Base-by-base conservation (phyloP, 169 alveolate species). In the Plasmodium knowlesi region DNA sequence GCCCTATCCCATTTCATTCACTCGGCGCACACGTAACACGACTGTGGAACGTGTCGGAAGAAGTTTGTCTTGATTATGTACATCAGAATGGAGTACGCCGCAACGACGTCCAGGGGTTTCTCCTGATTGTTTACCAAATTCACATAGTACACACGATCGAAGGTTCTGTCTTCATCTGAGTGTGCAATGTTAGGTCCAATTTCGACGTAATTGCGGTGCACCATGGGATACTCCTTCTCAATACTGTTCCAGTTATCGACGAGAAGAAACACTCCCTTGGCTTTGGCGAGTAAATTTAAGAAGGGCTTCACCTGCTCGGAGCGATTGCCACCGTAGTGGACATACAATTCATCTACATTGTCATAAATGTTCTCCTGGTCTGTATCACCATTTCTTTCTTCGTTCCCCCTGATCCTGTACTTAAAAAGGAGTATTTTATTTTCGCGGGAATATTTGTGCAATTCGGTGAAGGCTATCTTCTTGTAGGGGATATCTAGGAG, bases 261-360 rank as follows among this genome's bases (percentile, higher is more conserved):
- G 80, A 89, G 80, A 79, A 89, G 94, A 89, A 89, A 89, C 19
- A 89, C 85, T 5, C 94, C 94, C 54, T 89, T 89, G 25, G 94
- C 71, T 79, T 89, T 89, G 22, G 22, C 37, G 50, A 89, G 8
- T 22, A 89, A 79, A 67, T 89, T 54, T 89, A 79, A 89, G 70
- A 89, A 57, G 30, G 84, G 43, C 32, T 46, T 39, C 22, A 53
- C 81, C 25, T 86, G 79, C 81, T 86, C 86, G 39, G 74, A 50
- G 16, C 9, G 41, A 10, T 22, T 50, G 10, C 80, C 79, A 16
- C 71, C 53, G 50, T 89, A 89, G 82, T 89, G 53, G 32, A 89
- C 53, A 53, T 73, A 89, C 32, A 89, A 43, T 6, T 89, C 74
- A 46, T 89, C 82, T 61, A 32, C 50, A 16, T 37, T 14, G 9